A percentile compares a stretch with the other conserved stretches of the same genome.
phyloP scores from a whole-genome alignment of 257 asterid genomes.

The Orobanche coerulescens region DNA sequence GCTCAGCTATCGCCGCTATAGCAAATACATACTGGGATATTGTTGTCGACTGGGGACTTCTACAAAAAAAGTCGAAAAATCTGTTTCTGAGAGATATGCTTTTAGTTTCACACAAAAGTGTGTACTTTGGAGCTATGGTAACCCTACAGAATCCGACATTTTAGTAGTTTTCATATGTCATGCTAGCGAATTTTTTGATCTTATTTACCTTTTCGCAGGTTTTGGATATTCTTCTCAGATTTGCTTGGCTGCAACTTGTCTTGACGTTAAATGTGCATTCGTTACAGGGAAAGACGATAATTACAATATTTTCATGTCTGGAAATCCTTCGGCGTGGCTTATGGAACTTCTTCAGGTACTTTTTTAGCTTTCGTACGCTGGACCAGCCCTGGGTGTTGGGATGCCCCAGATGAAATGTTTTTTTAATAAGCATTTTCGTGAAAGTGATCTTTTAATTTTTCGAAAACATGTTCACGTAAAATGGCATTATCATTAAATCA shows the following conservation, averaged over 20 bases:
- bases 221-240: slow-evolving; percentile 60
- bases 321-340: slow-evolving; percentile 83
- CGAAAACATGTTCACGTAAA: too few species aligned
- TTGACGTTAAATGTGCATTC: slow-evolving; percentile 46
- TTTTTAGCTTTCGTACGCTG: neutral
- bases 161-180: neutral
- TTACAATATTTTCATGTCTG: slow-evolving; percentile 49
- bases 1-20: slow-evolving; percentile 50
- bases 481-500: too few species aligned
- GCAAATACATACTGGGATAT: slow-evolving; percentile 79
- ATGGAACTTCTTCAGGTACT: slow-evolving; percentile 91
- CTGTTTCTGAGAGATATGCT: slow-evolving; percentile 59
- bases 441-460: too few species aligned
- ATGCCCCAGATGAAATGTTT: neutral
- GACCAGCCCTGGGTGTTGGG: neutral
- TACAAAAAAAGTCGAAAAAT: slow-evolving; percentile 57
- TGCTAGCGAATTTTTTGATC: neutral
- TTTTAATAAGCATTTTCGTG: too few species aligned
- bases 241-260: slow-evolving; percentile 77
- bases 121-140: slow-evolving; percentile 70
- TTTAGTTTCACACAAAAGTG: slow-evolving; percentile 38
- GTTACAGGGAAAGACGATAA: slow-evolving; percentile 42
- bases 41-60: slow-evolving; percentile 80
- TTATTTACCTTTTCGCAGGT: slow-evolving; percentile 35
- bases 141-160: neutral